Percentiles rank a stretch among this genome's conserved stretches.
These are phyloP conservation scores for Garcileccinum viscosum DNA, from an alignment of 1,284 basidiomycete species.

Conservation along the genomic window DNA sequence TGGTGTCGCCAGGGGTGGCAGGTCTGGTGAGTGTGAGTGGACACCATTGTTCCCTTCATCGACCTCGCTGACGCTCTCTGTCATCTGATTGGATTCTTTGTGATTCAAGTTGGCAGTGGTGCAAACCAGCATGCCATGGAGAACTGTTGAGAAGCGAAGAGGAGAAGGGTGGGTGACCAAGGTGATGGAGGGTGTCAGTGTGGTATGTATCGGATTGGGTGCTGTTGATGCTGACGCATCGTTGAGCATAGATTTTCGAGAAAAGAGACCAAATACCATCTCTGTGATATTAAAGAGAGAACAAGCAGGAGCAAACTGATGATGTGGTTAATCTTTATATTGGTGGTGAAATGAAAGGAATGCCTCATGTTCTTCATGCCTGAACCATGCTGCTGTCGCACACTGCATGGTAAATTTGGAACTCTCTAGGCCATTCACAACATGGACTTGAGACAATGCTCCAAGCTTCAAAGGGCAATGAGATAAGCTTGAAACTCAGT, in stretches of 20 bases:
- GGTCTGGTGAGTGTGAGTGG: slow-evolving; percentile 7
- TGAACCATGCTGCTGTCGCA: slow-evolving; percentile 14
- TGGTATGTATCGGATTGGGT: slow-evolving; percentile 21
- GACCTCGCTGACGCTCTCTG: slow-evolving; percentile 14
- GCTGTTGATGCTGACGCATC: slow-evolving; percentile 17
- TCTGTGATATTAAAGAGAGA: not conserved
- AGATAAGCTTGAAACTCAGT: too few relatives aligned
- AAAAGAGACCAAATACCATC: slow-evolving; percentile 62
- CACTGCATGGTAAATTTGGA: not conserved
- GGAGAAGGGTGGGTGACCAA: slow-evolving; percentile 37
- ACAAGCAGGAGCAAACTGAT: slow-evolving; percentile 1
- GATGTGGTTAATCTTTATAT: slow-evolving; percentile 14
- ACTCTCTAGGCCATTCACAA: not conserved
- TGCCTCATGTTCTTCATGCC: slow-evolving; percentile 32
- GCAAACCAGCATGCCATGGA: slow-evolving; percentile 27
- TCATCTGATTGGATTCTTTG: slow-evolving; percentile 18
- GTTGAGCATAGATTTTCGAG: slow-evolving; percentile 42
- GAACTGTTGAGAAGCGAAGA: slow-evolving; percentile 33
- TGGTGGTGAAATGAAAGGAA: slow-evolving; percentile 14
- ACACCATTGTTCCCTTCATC: not conserved
- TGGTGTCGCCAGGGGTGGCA: slow-evolving; percentile 31
- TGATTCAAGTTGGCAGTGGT: slow-evolving; percentile 23
- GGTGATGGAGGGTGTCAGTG: slow-evolving; percentile 57
- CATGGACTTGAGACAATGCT: too few relatives aligned
- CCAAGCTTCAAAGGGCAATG: too few relatives aligned